phyloP scores from a whole-genome alignment of 2,329 filamentous ascomycete species.

The Hymenoscyphus repandus region DNA sequence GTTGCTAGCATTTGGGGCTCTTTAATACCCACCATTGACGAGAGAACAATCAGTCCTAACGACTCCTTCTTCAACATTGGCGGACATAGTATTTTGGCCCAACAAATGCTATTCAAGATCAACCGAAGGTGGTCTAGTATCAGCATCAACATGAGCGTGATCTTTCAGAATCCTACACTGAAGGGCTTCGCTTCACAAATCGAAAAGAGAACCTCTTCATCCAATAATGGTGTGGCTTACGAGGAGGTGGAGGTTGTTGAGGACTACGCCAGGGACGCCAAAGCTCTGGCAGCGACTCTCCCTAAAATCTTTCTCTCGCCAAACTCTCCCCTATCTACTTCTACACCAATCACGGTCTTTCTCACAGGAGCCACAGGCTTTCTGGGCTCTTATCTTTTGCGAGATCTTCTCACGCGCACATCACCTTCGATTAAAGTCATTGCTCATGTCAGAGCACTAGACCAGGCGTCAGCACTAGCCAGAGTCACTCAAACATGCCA shows the following conservation, averaged over 20 bases:
- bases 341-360: constrained; percentile 56
- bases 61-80: constrained; percentile 72
- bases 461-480: constrained; percentile 51
- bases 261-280: constrained; percentile 41
- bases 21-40: constrained; percentile 62
- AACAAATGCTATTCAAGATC: constrained; percentile 72
- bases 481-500: constrained; percentile 63
- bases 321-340: constrained; percentile 25
- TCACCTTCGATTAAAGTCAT: constrained; percentile 57
- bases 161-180: constrained; percentile 64
- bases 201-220: constrained; percentile 38
- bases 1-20: constrained; percentile 70
- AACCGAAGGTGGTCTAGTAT: constrained; percentile 55
- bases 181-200: constrained; percentile 46
- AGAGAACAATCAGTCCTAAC: constrained; percentile 60
- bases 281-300: constrained; percentile 34
- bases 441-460: constrained; percentile 69
- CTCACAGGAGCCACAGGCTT: constrained; percentile 90
- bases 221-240: constrained; percentile 19
- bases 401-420: constrained; percentile 63
- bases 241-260: constrained; percentile 39
- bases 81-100: constrained; percentile 75
- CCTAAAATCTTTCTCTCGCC: constrained; percentile 35
- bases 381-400: constrained; percentile 73
- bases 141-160: constrained; percentile 63